These are phyloP conservation scores for Cadophora luteo-olivacea DNA, from an alignment of 2,329 filamentous ascomycete species.

Conservation along the genomic window DNA sequence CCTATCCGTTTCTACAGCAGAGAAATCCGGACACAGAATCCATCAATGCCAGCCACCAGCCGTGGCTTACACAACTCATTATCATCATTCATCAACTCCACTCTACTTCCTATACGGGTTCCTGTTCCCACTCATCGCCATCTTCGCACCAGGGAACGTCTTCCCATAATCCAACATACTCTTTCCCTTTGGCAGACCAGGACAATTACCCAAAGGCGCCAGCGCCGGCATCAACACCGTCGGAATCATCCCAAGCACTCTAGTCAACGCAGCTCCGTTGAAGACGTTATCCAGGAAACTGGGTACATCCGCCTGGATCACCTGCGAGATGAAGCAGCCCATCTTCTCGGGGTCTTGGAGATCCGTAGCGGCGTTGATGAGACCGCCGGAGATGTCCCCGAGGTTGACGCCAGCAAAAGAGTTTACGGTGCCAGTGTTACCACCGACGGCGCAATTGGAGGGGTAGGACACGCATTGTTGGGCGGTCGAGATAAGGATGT, in stretches of 20 bases:
- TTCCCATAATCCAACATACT: constrained; percentile 25
- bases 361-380: constrained; percentile 49
- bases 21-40: neutral
- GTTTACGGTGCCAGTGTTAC: constrained; percentile 58
- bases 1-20: neutral
- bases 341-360: constrained; percentile 25
- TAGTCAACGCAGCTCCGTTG: constrained; percentile 12
- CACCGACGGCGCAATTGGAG: constrained; percentile 48
- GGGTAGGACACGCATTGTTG: constrained; percentile 44
- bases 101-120: constrained; percentile 13
- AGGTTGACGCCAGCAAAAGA: constrained; percentile 56
- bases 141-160: constrained; percentile 29
- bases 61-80: neutral
- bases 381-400: constrained; percentile 46
- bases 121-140: constrained; percentile 21
- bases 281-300: constrained; percentile 29
- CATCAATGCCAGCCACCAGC: neutral
- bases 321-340: constrained; percentile 29
- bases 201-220: constrained; percentile 26
- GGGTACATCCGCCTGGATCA: constrained; percentile 29
- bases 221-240: constrained; percentile 27
- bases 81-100: neutral
- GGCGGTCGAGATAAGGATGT: constrained; percentile 47
- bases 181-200: constrained; percentile 25
- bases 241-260: constrained; percentile 22